Conservation (phyloP, 208 protist species). For the Acanthamoeba polyphaga region DNA sequence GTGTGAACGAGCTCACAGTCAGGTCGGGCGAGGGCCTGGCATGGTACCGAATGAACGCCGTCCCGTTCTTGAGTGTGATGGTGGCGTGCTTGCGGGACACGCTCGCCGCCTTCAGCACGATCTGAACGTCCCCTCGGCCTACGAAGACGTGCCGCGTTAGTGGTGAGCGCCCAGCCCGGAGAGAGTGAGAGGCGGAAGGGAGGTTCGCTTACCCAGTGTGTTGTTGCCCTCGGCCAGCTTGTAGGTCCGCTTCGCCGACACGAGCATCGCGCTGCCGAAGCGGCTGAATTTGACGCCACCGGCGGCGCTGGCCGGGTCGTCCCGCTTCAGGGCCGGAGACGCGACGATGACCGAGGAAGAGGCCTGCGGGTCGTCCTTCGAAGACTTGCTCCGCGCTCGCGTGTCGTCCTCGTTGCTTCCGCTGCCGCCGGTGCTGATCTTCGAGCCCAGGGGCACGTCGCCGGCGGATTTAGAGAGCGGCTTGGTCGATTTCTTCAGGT, state of each 20-base stretch:
- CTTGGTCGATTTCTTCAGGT: neutral
- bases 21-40: neutral
- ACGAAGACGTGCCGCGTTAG: neutral
- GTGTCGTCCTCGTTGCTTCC: neutral
- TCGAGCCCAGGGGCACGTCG: neutral
- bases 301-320: neutral
- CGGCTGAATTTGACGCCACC: neutral
- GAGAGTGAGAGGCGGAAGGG: neutral
- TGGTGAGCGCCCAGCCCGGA: neutral
- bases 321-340: neutral
- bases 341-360: neutral
- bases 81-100: slow-evolving; percentile 31
- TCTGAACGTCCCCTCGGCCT: slow-evolving; percentile 22
- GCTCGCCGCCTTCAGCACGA: slow-evolving; percentile 6
- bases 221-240: slow-evolving; percentile 31
- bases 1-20: neutral
- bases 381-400: neutral
- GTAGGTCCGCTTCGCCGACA: slow-evolving; percentile 18
- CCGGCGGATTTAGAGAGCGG: neutral
- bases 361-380: neutral
- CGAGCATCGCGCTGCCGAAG: neutral
- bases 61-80: slow-evolving; percentile 18
- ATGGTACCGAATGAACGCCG: slow-evolving; percentile 8
- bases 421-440: neutral
- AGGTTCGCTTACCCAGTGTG: neutral